Base-by-base conservation (phyloP, 495 filamentous ascomycete species). In the Hypoxylon cercidicola region DNA sequence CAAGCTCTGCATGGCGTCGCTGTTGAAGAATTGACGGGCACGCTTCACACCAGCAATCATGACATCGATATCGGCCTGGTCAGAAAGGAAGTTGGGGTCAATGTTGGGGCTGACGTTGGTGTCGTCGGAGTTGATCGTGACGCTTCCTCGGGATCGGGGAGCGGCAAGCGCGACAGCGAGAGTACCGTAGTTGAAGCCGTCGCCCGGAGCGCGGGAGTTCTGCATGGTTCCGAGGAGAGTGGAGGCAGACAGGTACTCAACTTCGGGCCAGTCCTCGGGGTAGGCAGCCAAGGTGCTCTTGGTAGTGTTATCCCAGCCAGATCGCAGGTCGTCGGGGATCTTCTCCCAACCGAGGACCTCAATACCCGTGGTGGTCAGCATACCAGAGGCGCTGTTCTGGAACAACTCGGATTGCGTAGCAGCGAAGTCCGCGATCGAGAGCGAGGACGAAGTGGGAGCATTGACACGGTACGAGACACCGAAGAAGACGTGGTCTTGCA, bases 181-280 rank as follows among this genome's bases (percentile, higher is more conserved):
- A 0, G 75, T 68, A 13, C 75, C 78, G 59, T 85, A 85, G 9
- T 85, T 77, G 11, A 73, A 77, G 1, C 78, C 79, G 50, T 77
- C 75, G 8, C 51, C 41, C 0, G 39, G 39, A 8, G 39, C 39
- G 39, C n/a, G 12, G 4, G 39, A 41, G n/a, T 41, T 13, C 15
- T 41, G 39, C 39, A 41, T 41, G 12, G 13, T 41, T 15, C 39
- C 39, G 4, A 41, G n/a, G 15, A 41, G 39, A 3, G 39, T n/a
- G n/a, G 39, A 12, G 2, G 15, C 39, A 6, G 39, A 41, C 1
- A 41, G 39, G 81, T 77, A 84, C 70, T 87, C 84, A 19, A 84
- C 68, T 21, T 88, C 85, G 4, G 86, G 86, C 85, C 85, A 88
- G 66, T 88, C 84, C 0, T 50, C 39, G 0, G 85, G 77, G 44